These are phyloP conservation scores for Diplocarpon rosae DNA, from an alignment of 2,329 filamentous ascomycete genomes.

Conservation along the genomic window DNA sequence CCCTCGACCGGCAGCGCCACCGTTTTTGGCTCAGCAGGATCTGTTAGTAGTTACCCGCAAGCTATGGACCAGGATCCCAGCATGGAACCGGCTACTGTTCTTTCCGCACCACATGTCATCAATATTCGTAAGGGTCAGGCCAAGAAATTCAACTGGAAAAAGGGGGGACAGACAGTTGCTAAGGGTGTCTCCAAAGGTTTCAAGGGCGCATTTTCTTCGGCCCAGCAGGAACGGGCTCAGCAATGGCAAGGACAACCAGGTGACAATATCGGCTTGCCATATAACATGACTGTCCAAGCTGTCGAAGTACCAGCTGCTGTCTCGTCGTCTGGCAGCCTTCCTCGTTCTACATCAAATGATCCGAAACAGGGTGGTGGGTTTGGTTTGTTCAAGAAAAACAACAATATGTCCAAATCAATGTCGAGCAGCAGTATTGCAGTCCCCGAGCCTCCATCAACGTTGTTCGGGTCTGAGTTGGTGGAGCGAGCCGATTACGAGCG, in stretches of 20 bases:
- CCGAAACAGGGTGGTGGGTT: conserved; percentile 37
- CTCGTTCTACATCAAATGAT: conserved; percentile 21
- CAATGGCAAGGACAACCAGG: conserved; percentile 43
- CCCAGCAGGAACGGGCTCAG: conserved; percentile 42
- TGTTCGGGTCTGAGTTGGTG: conserved; percentile 84
- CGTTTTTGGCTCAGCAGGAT: conserved; percentile 19
- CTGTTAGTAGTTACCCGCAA: conserved; percentile 23
- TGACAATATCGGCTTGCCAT: conserved; percentile 59
- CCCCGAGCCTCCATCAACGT: conserved; percentile 43
- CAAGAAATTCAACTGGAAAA: conserved; percentile 99
- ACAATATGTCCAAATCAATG: conserved; percentile 38
- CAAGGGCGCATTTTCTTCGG: conserved; percentile 66
- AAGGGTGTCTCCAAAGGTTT: conserved; percentile 92
- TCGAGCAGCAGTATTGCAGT: conserved; percentile 30
- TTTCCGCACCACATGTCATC: conserved; percentile 69
- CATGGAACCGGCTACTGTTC: conserved; percentile 25
- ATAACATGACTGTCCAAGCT: conserved; percentile 53
- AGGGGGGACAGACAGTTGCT: conserved; percentile 83
- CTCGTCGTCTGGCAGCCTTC: conserved; percentile 13
- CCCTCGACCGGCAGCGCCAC: conserved; percentile 32
- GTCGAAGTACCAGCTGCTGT: conserved; percentile 34
- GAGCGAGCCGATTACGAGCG: conserved; percentile 82
- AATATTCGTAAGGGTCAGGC: conserved; percentile 84
- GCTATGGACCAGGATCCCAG: conserved; percentile 27
- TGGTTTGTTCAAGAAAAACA: conserved; percentile 51